Percentiles rank a stretch among this genome's conserved stretches.
Conservation (phyloP, 192 early-diverging fungal species). For the Jimgerdemannia flammicorona region DNA sequence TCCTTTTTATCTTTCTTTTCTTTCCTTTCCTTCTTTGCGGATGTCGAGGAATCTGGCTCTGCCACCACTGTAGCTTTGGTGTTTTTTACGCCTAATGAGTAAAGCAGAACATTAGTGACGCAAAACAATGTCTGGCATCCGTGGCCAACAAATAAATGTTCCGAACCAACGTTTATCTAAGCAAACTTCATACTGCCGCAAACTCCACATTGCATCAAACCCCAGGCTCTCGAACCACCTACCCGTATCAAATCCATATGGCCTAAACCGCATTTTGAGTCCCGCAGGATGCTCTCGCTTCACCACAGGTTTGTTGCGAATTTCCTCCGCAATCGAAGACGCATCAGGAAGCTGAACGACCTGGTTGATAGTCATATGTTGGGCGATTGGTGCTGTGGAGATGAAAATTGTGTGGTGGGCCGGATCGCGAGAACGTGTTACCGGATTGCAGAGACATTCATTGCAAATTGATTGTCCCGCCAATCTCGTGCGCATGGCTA, state of each 20-base stretch:
- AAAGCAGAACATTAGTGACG: no score
- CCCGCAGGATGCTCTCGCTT: constrained; percentile 45
- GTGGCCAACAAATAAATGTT: background rate
- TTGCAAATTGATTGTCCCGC: background rate
- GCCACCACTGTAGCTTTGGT: background rate
- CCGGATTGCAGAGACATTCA: no score
- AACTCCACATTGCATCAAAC: background rate
- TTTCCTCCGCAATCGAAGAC: constrained; percentile 31
- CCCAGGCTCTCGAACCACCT: background rate
- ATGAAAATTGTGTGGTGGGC: background rate
- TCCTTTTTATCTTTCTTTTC: constrained; percentile 10
- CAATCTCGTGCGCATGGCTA: background rate
- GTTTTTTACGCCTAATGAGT: background rate
- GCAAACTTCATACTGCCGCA: background rate
- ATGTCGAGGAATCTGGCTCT: background rate
- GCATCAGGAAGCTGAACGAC: constrained; percentile 27
- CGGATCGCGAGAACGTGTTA: no score
- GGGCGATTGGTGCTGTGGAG: constrained; percentile 23
- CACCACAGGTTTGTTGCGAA: constrained; percentile 30
- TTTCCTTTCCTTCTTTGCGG: background rate
- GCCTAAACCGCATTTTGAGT: constrained; percentile 44
- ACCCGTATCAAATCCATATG: constrained; percentile 40
- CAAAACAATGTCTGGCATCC: no score
- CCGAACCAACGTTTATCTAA: background rate
- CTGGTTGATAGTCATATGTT: constrained; percentile 27